Percentiles rank a stretch among this genome's conserved stretches.
Conservation (phyloP, 208 protist species). For the Trypanosoma congolense region DNA sequence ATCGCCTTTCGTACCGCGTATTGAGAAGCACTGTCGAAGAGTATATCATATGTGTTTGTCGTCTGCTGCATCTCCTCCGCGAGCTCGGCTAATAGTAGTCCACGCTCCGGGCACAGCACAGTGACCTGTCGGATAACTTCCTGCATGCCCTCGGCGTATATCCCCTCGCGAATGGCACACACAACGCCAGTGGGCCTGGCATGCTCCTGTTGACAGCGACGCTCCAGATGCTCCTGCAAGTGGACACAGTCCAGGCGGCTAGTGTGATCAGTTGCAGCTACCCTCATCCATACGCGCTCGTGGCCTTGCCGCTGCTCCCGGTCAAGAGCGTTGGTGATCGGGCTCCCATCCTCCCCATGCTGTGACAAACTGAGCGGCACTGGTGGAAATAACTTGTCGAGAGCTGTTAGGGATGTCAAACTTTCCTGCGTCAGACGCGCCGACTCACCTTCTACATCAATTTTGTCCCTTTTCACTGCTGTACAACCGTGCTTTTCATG, state of each 20-base stretch:
- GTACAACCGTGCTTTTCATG: background rate
- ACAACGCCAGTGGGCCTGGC: slow-evolving; percentile 60
- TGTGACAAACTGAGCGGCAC: slow-evolving; percentile 13
- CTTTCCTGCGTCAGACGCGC: slow-evolving; percentile 12
- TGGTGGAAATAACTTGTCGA: slow-evolving; percentile 37
- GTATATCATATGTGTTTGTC: slow-evolving; percentile 76
- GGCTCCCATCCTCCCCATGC: background rate
- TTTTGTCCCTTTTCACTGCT: background rate
- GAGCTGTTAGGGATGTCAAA: slow-evolving; percentile 27
- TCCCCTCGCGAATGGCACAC: slow-evolving; percentile 67
- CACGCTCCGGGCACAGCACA: slow-evolving; percentile 81
- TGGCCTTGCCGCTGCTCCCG: background rate
- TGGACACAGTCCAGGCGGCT: slow-evolving; percentile 64
- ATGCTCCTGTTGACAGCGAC: slow-evolving; percentile 48
- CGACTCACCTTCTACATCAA: background rate
- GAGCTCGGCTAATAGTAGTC: slow-evolving; percentile 69
- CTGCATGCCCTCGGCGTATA: slow-evolving; percentile 69
- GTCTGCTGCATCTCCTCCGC: slow-evolving; percentile 53
- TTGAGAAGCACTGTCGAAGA: slow-evolving; percentile 81
- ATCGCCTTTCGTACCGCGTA: slow-evolving; percentile 87
- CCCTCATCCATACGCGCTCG: slow-evolving; percentile 39
- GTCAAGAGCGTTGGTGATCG: background rate
- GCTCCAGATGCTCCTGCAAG: slow-evolving; percentile 70
- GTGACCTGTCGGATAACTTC: slow-evolving; percentile 87
- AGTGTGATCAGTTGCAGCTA: slow-evolving; percentile 46